Conservation (phyloP, 495 filamentous ascomycete species). For the Apodospora peruviana region DNA sequence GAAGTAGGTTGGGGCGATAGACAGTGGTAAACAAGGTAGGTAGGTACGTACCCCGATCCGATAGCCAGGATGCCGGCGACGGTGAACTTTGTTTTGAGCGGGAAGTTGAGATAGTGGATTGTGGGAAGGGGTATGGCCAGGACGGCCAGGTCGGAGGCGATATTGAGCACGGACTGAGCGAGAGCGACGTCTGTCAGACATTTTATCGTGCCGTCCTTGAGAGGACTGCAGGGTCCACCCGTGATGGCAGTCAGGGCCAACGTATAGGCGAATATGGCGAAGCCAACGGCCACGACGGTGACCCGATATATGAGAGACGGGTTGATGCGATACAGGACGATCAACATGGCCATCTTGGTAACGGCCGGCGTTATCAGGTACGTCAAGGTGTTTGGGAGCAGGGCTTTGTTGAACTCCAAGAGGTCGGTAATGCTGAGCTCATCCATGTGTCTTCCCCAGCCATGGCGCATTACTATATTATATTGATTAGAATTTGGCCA, state of each 20-base stretch:
- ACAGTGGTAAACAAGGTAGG: background rate
- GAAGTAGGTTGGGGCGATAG: background rate
- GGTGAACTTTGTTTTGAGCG: constrained; percentile 10
- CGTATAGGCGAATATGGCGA: constrained; percentile 13
- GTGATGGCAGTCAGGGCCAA: constrained; percentile 12
- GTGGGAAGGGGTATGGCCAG: constrained; percentile 35
- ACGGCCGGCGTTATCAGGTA: constrained; percentile 18
- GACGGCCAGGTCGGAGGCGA: constrained; percentile 33
- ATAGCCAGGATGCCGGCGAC: constrained; percentile 14
- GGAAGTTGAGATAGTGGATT: constrained; percentile 23
- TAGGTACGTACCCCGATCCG: constrained; percentile 16
- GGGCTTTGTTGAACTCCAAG: constrained; percentile 7
- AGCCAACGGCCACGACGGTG: constrained; percentile 8
- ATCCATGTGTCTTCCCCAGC: constrained; percentile 9
- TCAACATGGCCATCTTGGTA: constrained; percentile 17
- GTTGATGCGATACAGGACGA: constrained; percentile 14
- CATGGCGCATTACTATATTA: constrained; percentile 5
- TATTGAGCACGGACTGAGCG: constrained; percentile 34
- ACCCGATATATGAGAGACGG: constrained; percentile 6
- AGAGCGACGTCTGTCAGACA: constrained; percentile 20
- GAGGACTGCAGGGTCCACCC: constrained; percentile 14
- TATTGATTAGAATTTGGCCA: background rate
- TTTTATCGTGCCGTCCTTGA: constrained; percentile 3
- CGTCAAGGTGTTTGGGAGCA: constrained; percentile 14
- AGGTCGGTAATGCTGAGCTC: constrained; percentile 7